These are phyloP conservation scores for Coemansia sp. DNA, from an alignment of 192 early-diverging fungal genomes.

Conservation along the genomic window DNA sequence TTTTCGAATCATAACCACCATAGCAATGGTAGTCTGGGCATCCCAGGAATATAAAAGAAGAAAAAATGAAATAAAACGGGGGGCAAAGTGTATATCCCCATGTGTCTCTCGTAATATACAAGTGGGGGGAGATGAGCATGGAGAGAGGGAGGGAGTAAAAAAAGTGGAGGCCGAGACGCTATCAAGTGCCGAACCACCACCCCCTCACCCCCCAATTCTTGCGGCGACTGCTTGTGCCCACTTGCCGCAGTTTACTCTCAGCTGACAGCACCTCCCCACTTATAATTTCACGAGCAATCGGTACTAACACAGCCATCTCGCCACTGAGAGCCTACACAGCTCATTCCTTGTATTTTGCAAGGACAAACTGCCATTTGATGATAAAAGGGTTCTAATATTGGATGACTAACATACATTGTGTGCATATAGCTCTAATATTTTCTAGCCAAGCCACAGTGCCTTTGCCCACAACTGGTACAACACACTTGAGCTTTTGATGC, in stretches of 20 bases:
- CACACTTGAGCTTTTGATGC: too few relatives aligned
- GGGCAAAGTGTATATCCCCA: not conserved
- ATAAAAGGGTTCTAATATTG: too few relatives aligned
- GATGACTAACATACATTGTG: too few relatives aligned
- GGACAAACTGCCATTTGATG: too few relatives aligned
- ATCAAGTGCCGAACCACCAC: slow-evolving; percentile 7
- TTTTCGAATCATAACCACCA: not conserved
- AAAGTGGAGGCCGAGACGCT: not conserved
- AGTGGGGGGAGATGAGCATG: not conserved
- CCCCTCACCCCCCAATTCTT: not conserved
- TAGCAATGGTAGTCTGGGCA: not conserved
- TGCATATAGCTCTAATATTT: too few relatives aligned
- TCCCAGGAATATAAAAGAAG: not conserved
- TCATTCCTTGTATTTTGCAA: too few relatives aligned
- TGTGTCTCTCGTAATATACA: not conserved
- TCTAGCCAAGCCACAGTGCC: too few relatives aligned
- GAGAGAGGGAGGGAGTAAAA: not conserved
- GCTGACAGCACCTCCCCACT: not conserved
- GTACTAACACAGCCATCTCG: not conserved
- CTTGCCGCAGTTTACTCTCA: not conserved
- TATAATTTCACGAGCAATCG: not conserved
- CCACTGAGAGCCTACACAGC: too few relatives aligned
- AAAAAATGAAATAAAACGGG: not conserved
- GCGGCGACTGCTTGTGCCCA: not conserved
- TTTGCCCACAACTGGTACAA: too few relatives aligned